Conservation (phyloP, 2,329 filamentous ascomycete genomes). For the Curvularia sp. region DNA sequence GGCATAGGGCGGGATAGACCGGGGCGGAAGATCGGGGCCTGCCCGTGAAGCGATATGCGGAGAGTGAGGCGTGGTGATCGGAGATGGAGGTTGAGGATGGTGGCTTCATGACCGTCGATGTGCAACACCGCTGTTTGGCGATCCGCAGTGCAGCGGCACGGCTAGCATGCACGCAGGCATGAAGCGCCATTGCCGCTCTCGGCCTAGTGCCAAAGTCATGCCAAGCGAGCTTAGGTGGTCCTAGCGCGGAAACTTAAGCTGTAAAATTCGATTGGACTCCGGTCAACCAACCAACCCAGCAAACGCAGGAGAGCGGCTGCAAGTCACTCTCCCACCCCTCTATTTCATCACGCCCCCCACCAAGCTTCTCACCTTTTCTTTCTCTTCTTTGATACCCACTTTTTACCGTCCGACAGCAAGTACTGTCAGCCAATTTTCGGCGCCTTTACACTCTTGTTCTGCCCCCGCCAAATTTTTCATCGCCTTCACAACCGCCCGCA, state of each 20-base stretch:
- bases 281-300: constrained; percentile 21
- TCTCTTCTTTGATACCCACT: constrained; percentile 61
- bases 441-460: constrained; percentile 46
- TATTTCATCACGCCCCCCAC: constrained; percentile 46
- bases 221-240: constrained; percentile 12
- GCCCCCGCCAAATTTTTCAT: constrained; percentile 45
- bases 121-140: constrained; percentile 8
- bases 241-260: constrained; percentile 19
- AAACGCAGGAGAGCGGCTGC: constrained; percentile 22
- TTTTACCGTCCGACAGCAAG: constrained; percentile 59
- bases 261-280: constrained; percentile 28
- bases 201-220: constrained; percentile 14
- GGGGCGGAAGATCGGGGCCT: constrained; percentile 26
- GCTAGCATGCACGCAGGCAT: constrained; percentile 14
- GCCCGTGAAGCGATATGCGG: constrained; percentile 26
- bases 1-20: constrained; percentile 14
- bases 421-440: constrained; percentile 53
- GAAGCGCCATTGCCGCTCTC: constrained; percentile 22
- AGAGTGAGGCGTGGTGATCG: constrained; percentile 14
- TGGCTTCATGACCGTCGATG: constrained; percentile 5
- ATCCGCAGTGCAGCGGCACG: constrained; percentile 13
- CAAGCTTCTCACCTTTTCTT: constrained; percentile 56
- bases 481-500: constrained; percentile 56
- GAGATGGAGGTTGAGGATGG: constrained; percentile 16
- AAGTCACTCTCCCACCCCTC: constrained; percentile 19